phyloP scores from a whole-genome alignment of 1,284 basidiomycete species.

The Prillingera fragicola region DNA sequence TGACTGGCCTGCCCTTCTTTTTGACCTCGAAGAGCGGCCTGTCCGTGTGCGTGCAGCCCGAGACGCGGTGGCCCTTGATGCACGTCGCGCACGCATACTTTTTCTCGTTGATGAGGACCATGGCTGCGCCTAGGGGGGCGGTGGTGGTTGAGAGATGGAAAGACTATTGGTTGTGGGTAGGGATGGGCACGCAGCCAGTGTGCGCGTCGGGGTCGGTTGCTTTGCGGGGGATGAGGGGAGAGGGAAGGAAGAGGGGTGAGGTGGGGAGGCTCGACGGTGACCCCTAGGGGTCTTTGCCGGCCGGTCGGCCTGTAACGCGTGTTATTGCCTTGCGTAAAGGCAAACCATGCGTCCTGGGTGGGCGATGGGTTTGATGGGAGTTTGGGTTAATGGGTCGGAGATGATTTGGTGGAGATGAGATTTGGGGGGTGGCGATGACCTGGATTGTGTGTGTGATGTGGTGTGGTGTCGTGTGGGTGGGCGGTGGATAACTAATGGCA shows the following conservation, averaged over 20 bases:
- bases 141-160: background rate
- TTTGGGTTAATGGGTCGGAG: no score
- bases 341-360: no score
- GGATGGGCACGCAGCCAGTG: background rate
- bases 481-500: no score
- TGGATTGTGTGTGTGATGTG: no score
- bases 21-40: constrained; percentile 73
- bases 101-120: constrained; percentile 70
- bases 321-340: constrained; percentile 12
- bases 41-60: constrained; percentile 67
- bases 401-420: no score
- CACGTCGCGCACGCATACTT: constrained; percentile 66
- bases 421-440: no score
- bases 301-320: constrained; percentile 14
- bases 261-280: constrained; percentile 23
- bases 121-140: constrained; percentile 9
- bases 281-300: constrained; percentile 20
- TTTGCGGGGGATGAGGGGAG: background rate
- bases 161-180: background rate
- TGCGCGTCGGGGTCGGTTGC: background rate
- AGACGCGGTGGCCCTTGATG: constrained; percentile 76
- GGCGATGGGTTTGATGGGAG: no score
- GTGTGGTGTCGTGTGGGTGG: no score
- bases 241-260: background rate
- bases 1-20: constrained; percentile 70